phyloP scores from a whole-genome alignment of 257 asterid genomes.

The Orobanche coerulescens region DNA sequence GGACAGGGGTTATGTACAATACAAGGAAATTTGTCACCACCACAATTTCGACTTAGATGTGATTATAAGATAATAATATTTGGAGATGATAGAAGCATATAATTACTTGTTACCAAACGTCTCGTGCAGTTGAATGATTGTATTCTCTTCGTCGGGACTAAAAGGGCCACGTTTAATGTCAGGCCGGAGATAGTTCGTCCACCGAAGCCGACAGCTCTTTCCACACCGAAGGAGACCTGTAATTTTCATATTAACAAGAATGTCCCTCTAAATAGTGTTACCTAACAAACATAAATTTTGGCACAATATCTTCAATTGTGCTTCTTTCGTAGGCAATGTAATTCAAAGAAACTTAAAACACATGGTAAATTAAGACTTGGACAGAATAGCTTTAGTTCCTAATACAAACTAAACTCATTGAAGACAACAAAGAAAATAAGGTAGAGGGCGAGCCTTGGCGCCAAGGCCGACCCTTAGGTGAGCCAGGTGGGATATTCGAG shows the following conservation, averaged over 20 bases:
- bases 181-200: conserved; percentile 59
- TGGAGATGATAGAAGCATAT: not conserved
- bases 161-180: conserved; percentile 47
- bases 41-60: not conserved
- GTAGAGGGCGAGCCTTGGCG: no score
- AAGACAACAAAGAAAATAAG: no score
- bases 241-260: not conserved
- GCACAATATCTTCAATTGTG: not conserved
- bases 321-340: not conserved
- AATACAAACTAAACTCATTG: no score
- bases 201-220: conserved; percentile 65
- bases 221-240: conserved; percentile 57
- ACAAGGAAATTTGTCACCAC: not conserved
- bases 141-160: conserved; percentile 35
- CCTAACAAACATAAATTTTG: not conserved
- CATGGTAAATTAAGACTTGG: no score
- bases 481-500: no score
- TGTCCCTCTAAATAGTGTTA: conserved; percentile 7
- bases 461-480: no score
- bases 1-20: no score
- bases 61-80: not conserved
- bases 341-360: not conserved
- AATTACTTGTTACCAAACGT: conserved; percentile 47
- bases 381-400: no score
- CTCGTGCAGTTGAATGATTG: conserved; percentile 31